phyloP scores from a whole-genome alignment of 176 grass and related monocot genomes.

The Thinopyrum elongatum region DNA sequence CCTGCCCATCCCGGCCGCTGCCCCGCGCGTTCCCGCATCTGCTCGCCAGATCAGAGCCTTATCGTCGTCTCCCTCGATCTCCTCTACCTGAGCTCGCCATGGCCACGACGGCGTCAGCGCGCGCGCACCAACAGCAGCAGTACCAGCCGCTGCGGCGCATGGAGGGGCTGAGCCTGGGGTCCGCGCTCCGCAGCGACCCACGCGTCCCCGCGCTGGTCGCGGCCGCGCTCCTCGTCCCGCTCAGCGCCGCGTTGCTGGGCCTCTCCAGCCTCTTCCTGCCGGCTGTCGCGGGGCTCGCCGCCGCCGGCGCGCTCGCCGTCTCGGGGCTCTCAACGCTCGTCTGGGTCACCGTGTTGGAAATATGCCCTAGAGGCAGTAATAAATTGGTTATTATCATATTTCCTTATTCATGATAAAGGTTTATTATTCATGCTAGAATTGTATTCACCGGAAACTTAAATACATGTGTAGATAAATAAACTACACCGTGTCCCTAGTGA shows the following conservation, averaged over 20 bases:
- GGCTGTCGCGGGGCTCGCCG: neutral
- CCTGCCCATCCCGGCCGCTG: too few species aligned
- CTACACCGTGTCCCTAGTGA: too few species aligned
- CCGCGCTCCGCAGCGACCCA: neutral
- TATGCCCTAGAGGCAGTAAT: too few species aligned
- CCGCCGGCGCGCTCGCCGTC: slow-evolving; percentile 20
- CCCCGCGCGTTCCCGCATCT: too few species aligned
- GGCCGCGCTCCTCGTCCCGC: slow-evolving; percentile 32
- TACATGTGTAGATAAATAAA: too few species aligned
- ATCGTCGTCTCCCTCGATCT: neutral
- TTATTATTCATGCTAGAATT: too few species aligned
- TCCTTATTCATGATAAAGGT: too few species aligned
- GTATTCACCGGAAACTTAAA: too few species aligned
- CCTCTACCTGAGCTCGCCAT: neutral
- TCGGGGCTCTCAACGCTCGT: slow-evolving; percentile 34
- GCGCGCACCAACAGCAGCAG: neutral
- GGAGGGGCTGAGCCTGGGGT: neutral
- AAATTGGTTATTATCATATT: too few species aligned
- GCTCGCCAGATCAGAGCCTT: neutral
- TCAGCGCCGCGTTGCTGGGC: slow-evolving; percentile 29
- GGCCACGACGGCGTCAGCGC: too few species aligned
- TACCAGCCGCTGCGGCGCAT: neutral
- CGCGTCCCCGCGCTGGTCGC: neutral
- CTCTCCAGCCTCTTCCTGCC: slow-evolving; percentile 25
- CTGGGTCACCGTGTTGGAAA: slow-evolving; percentile 39